A percentile compares a stretch with the other conserved stretches of the same genome.
These are phyloP conservation scores for Lactuca sativa DNA, from an alignment of 129 eudicot genomes.

Conservation along the genomic window DNA sequence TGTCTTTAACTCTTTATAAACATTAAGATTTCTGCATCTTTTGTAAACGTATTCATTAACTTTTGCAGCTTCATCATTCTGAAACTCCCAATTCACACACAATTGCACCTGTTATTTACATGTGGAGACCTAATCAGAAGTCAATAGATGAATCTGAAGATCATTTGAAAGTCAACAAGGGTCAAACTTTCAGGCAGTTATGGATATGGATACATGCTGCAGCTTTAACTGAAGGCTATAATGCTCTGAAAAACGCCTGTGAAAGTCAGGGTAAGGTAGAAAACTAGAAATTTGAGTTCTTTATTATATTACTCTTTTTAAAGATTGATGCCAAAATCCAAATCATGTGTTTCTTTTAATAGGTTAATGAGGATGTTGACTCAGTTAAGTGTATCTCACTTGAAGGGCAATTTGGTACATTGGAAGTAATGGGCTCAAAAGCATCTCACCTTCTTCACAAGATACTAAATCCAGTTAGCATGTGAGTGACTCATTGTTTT, in stretches of 20 bases:
- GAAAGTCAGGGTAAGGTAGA: slow-evolving; percentile 68
- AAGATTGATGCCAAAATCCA: background rate
- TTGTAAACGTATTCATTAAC: slow-evolving; percentile 9
- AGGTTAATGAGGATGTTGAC: slow-evolving; percentile 49
- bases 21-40: background rate
- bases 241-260: slow-evolving; percentile 57
- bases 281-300: slow-evolving; percentile 1
- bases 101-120: slow-evolving; percentile 80
- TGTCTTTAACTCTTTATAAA: background rate
- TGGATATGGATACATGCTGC: slow-evolving; percentile 99
- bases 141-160: slow-evolving; percentile 13
- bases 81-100: slow-evolving; percentile 36
- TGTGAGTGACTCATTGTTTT: slow-evolving; percentile 35
- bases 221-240: slow-evolving; percentile 65
- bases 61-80: slow-evolving; percentile 69
- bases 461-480: slow-evolving; percentile 55
- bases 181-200: slow-evolving; percentile 41
- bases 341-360: slow-evolving; percentile 2
- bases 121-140: slow-evolving; percentile 68
- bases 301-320: background rate
- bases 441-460: slow-evolving; percentile 67
- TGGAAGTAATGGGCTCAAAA: slow-evolving; percentile 82
- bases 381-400: slow-evolving; percentile 58
- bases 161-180: slow-evolving; percentile 9
- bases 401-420: slow-evolving; percentile 67